Conservation (phyloP, 2,329 filamentous ascomycete genomes). For the Cytospora paraplurivora region DNA sequence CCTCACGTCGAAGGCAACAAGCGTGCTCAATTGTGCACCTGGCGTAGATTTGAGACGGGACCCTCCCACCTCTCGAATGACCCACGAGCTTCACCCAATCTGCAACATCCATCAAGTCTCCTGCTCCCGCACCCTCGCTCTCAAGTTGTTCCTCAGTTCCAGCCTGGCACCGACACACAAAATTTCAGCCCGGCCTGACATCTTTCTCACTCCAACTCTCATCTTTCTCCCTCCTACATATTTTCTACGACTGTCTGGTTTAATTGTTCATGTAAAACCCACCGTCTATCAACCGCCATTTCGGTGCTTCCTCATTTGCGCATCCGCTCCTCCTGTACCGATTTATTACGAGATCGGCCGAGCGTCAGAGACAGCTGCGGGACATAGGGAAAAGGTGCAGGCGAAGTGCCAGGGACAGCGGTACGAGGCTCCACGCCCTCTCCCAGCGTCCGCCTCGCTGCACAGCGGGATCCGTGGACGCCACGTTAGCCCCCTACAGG, state of each 20-base stretch:
- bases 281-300: constrained; percentile 7
- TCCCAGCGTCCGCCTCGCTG: constrained; percentile 3
- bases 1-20: constrained; percentile 16
- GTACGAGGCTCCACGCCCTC: constrained; percentile 14
- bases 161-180: constrained; percentile 20
- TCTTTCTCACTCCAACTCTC: constrained; percentile 8
- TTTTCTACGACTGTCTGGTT: constrained; percentile 5
- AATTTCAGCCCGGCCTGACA: constrained; percentile 15
- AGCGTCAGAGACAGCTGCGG: constrained; percentile 19
- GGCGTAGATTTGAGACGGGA: constrained; percentile 3
- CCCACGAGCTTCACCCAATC: constrained; percentile 25
- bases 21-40: constrained; percentile 18
- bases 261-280: constrained; percentile 6
- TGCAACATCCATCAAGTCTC: constrained; percentile 26
- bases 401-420: constrained; percentile 20
- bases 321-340: constrained; percentile 21
- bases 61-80: constrained; percentile 11
- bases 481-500: constrained; percentile 3
- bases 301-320: constrained; percentile 17
- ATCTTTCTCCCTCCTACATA: neutral
- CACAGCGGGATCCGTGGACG: constrained; percentile 10
- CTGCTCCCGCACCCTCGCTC: constrained; percentile 18
- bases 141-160: constrained; percentile 22
- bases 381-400: constrained; percentile 13
- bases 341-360: constrained; percentile 7